These are phyloP conservation scores for Pleurotus eryngii DNA, from an alignment of 768 basidiomycete genomes.

Conservation along the genomic window DNA sequence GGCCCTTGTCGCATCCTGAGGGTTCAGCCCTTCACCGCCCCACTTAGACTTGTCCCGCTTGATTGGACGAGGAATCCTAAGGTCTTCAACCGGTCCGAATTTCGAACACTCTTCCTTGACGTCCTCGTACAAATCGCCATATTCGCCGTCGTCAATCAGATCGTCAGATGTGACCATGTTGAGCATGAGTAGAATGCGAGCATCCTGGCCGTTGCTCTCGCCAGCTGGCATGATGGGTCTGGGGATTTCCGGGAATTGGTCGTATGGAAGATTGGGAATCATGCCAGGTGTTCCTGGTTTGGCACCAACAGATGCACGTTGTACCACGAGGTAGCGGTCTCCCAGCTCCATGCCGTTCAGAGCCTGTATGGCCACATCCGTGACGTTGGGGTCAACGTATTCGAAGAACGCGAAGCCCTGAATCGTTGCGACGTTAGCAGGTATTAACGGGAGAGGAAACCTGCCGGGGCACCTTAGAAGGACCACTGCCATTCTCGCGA, in stretches of 20 bases:
- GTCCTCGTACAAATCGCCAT: slow-evolving; percentile 91
- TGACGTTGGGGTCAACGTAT: slow-evolving; percentile 85
- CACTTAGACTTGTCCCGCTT: slow-evolving; percentile 84
- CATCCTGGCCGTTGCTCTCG: slow-evolving; percentile 53
- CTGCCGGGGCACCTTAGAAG: slow-evolving; percentile 69
- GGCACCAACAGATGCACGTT: slow-evolving; percentile 93
- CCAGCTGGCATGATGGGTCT: slow-evolving; percentile 87
- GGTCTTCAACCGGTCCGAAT: slow-evolving; percentile 79
- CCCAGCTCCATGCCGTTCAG: slow-evolving; percentile 98
- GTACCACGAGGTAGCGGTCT: slow-evolving; percentile 92
- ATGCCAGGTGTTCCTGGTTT: slow-evolving; percentile 67
- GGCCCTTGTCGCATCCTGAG: slow-evolving; percentile 62
- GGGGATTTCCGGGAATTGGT: slow-evolving; percentile 80
- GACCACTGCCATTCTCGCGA: slow-evolving; percentile 84
- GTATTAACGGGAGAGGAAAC: background rate
- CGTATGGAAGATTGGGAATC: slow-evolving; percentile 70
- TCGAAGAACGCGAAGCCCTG: slow-evolving; percentile 99
- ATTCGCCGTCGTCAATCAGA: slow-evolving; percentile 85
- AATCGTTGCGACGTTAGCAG: background rate
- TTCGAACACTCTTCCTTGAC: slow-evolving; percentile 86
- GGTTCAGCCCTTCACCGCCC: slow-evolving; percentile 62
- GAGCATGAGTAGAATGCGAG: slow-evolving; percentile 91
- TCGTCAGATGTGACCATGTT: slow-evolving; percentile 99
- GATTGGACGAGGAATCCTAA: slow-evolving; percentile 84
- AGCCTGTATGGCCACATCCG: slow-evolving; percentile 94